A percentile compares a stretch with the other conserved stretches of the same genome.
Evolutionary conservation across 768 basidiomycete species (phyloP).

Genomic region (Coprinopsis sp.): DNA sequence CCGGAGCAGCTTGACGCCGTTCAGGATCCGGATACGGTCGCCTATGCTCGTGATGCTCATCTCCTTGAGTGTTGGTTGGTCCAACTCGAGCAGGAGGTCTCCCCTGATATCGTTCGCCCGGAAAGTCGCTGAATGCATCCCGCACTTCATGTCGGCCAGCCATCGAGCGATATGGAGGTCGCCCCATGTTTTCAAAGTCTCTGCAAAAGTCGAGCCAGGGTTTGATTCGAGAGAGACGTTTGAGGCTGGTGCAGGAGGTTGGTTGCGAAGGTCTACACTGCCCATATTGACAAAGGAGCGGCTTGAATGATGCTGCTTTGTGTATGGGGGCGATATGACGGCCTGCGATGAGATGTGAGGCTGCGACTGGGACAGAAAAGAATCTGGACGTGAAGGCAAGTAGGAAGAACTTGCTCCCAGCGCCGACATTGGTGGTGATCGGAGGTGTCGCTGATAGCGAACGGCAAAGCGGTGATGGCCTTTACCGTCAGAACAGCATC

Average conservation of each 20-base stretch:
- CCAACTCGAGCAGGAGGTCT: conserved; percentile 86
- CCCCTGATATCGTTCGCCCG: conserved; percentile 87
- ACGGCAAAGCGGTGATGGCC: neutral
- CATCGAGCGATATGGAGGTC: conserved; percentile 72
- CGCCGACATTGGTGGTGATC: conserved; percentile 23
- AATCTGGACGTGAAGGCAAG: conserved; percentile 31
- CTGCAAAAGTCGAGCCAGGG: conserved; percentile 50
- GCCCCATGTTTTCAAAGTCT: conserved; percentile 67
- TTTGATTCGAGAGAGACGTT: conserved; percentile 50
- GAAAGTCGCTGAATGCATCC: conserved; percentile 63
- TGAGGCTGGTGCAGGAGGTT: conserved; percentile 34
- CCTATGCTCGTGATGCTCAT: conserved; percentile 89
- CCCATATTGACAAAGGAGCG: conserved; percentile 39
- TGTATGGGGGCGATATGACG: conserved; percentile 37
- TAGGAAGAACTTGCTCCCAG: conserved; percentile 27
- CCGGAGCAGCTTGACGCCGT: conserved; percentile 77
- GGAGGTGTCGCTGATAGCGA: neutral
- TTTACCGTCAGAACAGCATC: neutral
- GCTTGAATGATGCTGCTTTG: conserved; percentile 23
- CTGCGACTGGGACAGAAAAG: conserved; percentile 28
- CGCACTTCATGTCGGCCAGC: conserved; percentile 75
- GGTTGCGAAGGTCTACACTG: conserved; percentile 36
- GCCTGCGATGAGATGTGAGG: conserved; percentile 42
- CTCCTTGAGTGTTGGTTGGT: conserved; percentile 82
- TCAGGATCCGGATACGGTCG: conserved; percentile 83